Evolutionary conservation across 345 rosid genomes (phyloP), one percentile per base, ranked within the genome.

Genomic region (Gynandropsis gynandra): DNA sequence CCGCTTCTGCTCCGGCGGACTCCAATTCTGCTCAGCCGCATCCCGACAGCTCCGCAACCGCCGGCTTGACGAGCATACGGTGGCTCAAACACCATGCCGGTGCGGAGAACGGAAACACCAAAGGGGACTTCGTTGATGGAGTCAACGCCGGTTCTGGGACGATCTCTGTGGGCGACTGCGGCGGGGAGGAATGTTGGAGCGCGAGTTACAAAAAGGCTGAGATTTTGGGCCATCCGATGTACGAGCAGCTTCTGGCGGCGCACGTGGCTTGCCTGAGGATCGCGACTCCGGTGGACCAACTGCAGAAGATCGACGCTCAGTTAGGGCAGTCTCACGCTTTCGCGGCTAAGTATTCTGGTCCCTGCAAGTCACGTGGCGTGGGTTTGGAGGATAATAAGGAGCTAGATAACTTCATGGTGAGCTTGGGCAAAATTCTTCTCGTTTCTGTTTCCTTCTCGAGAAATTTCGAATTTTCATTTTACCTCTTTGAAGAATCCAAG

Each of bases 221-320:
- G 69, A 81, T 92, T 64, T 61, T 92, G 64, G 52, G 79, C 10
- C 98, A 92, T 49, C 97, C 98, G 35, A 67, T 85, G 83, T 92
- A 85, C 66, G 95, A 82, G 55, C 95, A 92, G 81, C 73, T 92
- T 47, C 66, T 92, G 52, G 76, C 88, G 14, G 90, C 96, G 19
- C 96, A 87, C 62, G 96, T 86, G 54, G 83, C 95, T 31, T 86
- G 92, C 38, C 76, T 90, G 50, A 68, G 90, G 74, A 73, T 90
- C 46, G 95, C 96, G 13, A 90, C 96, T 46, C 98, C 98, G 50
- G 92, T 90, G 27, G 95, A 90, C 73, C 98, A 87, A 80, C 64
- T 84, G 66, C 96, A 89, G 16, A 78, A 79, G 77, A 87, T 90
- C 50, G 98, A 90, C 51, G 82, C 89, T 1, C 98, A 90, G 76